Conservation (phyloP, 1,139 yeast species). For the Geotrichum aggregatum region DNA sequence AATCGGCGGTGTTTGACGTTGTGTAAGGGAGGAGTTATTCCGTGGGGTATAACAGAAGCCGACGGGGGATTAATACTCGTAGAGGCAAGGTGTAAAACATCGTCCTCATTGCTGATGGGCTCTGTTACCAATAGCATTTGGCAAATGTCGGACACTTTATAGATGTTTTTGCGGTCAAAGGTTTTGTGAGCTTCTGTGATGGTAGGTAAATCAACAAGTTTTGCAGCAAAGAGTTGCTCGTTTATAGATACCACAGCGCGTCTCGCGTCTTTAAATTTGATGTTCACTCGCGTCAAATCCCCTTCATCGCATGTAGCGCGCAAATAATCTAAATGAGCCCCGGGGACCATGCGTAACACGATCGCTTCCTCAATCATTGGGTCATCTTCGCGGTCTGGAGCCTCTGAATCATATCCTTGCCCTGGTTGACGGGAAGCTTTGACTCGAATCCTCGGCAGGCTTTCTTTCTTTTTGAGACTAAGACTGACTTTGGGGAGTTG, state of each 20-base stretch:
- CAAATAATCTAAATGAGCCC: slow-evolving; percentile 72
- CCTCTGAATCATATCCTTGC: slow-evolving; percentile 95
- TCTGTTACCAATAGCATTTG: slow-evolving; percentile 80
- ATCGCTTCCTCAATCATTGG: slow-evolving; percentile 88
- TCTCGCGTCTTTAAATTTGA: slow-evolving; percentile 77
- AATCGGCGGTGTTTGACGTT: slow-evolving; percentile 54
- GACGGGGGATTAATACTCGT: slow-evolving; percentile 44
- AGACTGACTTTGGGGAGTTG: slow-evolving; percentile 31
- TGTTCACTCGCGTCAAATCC: slow-evolving; percentile 64
- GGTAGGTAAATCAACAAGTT: slow-evolving; percentile 86
- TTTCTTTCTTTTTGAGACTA: slow-evolving; percentile 30
- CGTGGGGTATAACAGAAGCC: slow-evolving; percentile 60
- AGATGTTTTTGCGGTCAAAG: slow-evolving; percentile 80
- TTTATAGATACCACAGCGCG: slow-evolving; percentile 62
- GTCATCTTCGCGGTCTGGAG: slow-evolving; percentile 93
- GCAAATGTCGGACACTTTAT: slow-evolving; percentile 79
- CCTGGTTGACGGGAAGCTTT: slow-evolving; percentile 86
- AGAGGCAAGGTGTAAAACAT: slow-evolving; percentile 40
- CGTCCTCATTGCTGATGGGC: slow-evolving; percentile 55
- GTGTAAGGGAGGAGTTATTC: slow-evolving; percentile 72
- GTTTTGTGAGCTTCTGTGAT: slow-evolving; percentile 84
- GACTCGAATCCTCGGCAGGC: slow-evolving; percentile 62
- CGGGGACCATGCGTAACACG: slow-evolving; percentile 72
- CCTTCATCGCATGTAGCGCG: slow-evolving; percentile 77
- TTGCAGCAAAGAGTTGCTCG: slow-evolving; percentile 70